Conservation (phyloP, 2,329 filamentous ascomycete species). For the Colletotrichum cuscutae region DNA sequence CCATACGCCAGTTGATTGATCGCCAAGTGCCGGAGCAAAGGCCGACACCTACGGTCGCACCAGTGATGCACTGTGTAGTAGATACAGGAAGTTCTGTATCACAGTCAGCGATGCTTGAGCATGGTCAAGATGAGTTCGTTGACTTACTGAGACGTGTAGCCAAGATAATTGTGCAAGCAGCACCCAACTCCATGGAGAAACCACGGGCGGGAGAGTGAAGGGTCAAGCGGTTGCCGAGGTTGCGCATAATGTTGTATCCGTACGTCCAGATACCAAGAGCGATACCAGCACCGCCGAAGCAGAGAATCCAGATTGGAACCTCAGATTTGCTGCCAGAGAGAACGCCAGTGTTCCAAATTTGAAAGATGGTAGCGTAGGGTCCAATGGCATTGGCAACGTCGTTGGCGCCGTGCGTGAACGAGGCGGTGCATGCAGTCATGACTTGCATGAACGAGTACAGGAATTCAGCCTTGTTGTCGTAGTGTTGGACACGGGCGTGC, state of each 20-base stretch:
- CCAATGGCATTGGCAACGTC: slow-evolving; percentile 73
- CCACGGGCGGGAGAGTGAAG: slow-evolving; percentile 66
- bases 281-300: slow-evolving; percentile 44
- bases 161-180: slow-evolving; percentile 70
- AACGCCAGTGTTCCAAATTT: slow-evolving; percentile 64
- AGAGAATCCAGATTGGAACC: slow-evolving; percentile 70
- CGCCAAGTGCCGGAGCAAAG: slow-evolving; percentile 63
- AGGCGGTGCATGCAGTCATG: slow-evolving; percentile 70
- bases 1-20: slow-evolving; percentile 68
- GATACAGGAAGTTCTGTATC: slow-evolving; percentile 60
- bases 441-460: slow-evolving; percentile 70
- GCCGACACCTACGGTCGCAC: slow-evolving; percentile 66
- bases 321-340: slow-evolving; percentile 53
- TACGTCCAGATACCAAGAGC: slow-evolving; percentile 61
- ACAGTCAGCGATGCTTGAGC: background rate
- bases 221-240: slow-evolving; percentile 67
- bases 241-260: slow-evolving; percentile 68
- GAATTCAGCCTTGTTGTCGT: slow-evolving; percentile 71
- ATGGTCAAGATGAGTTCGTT: too few species aligned
- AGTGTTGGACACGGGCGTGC: slow-evolving; percentile 67
- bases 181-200: slow-evolving; percentile 59
- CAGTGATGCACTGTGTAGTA: slow-evolving; percentile 68
- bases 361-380: slow-evolving; percentile 71
- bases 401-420: slow-evolving; percentile 74
- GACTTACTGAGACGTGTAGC: slow-evolving; percentile 65